A percentile compares a stretch with the other conserved stretches of the same genome.
phyloP scores from a whole-genome alignment of 2,329 filamentous ascomycete species.

The Arthrobotrys conoides region DNA sequence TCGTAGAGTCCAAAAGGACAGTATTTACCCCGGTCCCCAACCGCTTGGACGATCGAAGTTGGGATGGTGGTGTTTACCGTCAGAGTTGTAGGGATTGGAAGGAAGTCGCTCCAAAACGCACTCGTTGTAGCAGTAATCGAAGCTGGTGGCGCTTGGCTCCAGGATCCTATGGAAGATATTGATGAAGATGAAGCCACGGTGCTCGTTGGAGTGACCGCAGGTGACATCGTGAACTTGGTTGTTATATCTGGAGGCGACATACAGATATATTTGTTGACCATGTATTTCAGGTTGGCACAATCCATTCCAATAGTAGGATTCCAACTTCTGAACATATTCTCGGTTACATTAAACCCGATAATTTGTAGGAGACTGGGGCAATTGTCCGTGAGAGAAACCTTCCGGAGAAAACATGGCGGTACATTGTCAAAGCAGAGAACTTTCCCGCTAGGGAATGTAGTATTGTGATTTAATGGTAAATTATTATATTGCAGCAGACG shows the following conservation, averaged over 20 bases:
- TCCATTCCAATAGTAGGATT: constrained; percentile 2
- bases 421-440: constrained; percentile 10
- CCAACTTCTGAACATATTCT: constrained; percentile 8
- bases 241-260: constrained; percentile 4
- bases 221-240: not conserved
- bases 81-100: too few species aligned
- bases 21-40: not conserved
- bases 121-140: not conserved
- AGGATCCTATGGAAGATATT: not conserved
- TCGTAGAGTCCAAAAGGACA: not conserved
- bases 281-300: not conserved
- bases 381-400: not conserved
- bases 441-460: not conserved
- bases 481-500: not conserved
- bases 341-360: not conserved
- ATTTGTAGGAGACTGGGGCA: not conserved
- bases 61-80: not conserved
- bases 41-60: not conserved
- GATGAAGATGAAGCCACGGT: not conserved
- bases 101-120: not conserved
- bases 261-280: constrained; percentile 13
- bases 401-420: not conserved
- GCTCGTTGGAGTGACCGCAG: not conserved
- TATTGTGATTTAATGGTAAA: not conserved
- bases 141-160: not conserved